Percentiles rank a stretch among this genome's conserved stretches.
These are phyloP conservation scores for Gyrodon lividus DNA, from an alignment of 768 basidiomycete species.

Conservation along the genomic window DNA sequence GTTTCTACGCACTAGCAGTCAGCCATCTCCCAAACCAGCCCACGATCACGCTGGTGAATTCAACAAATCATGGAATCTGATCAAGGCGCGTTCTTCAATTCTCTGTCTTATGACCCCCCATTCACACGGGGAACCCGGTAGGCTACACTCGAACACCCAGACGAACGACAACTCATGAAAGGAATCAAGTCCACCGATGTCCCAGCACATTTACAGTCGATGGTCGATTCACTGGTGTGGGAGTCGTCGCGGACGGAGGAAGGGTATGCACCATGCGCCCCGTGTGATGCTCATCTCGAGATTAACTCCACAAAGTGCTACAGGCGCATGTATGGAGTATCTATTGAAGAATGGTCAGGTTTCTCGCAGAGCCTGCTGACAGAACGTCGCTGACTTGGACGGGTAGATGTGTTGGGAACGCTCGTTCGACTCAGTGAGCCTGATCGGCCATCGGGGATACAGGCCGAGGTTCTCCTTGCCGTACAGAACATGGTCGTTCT, in stretches of 20 bases:
- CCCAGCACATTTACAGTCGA: slow-evolving; percentile 67
- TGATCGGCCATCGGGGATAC: slow-evolving; percentile 87
- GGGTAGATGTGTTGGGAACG: slow-evolving; percentile 72
- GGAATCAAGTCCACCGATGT: slow-evolving; percentile 84
- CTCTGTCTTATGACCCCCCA: background rate
- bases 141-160: slow-evolving; percentile 83
- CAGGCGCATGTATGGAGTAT: slow-evolving; percentile 89
- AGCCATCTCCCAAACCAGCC: slow-evolving; percentile 44
- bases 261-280: slow-evolving; percentile 52
- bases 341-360: slow-evolving; percentile 79
- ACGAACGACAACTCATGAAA: slow-evolving; percentile 81
- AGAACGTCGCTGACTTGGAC: background rate
- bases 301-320: slow-evolving; percentile 50
- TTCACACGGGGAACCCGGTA: slow-evolving; percentile 31
- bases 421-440: slow-evolving; percentile 84
- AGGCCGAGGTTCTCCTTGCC: slow-evolving; percentile 82
- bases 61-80: slow-evolving; percentile 67
- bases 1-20: slow-evolving; percentile 52
- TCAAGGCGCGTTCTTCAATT: slow-evolving; percentile 52
- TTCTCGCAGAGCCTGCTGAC: background rate
- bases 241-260: slow-evolving; percentile 85
- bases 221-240: slow-evolving; percentile 84
- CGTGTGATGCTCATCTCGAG: slow-evolving; percentile 2
- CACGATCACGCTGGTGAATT: slow-evolving; percentile 75
- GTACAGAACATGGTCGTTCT: slow-evolving; percentile 91